A percentile compares a stretch with the other conserved stretches of the same genome.
Evolutionary conservation across 78 protist species (phyloP).

Genomic region (Tieghemostelium lacteum): DNA sequence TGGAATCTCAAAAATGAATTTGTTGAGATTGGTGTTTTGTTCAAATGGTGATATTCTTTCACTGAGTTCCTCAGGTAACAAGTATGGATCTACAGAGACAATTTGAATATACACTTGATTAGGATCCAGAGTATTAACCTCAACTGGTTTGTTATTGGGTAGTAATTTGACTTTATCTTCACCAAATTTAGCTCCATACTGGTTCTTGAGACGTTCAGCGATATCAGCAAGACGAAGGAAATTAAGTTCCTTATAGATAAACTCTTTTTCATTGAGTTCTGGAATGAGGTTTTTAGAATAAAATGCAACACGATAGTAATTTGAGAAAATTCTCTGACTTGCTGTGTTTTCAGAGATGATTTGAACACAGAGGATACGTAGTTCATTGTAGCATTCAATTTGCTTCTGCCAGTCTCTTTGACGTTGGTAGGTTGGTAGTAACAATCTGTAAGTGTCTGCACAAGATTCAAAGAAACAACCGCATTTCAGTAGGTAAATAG

Average conservation of each 20-base stretch:
- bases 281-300: constrained; percentile 43
- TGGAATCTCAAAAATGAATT: constrained; percentile 73
- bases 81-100: constrained; percentile 45
- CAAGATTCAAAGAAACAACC: constrained; percentile 57
- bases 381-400: constrained; percentile 25
- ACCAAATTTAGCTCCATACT: constrained; percentile 63
- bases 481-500: constrained; percentile 51
- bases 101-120: constrained; percentile 59
- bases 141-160: constrained; percentile 70
- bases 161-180: constrained; percentile 57
- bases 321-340: constrained; percentile 50
- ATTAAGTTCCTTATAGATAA: constrained; percentile 65
- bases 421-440: constrained; percentile 54
- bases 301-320: constrained; percentile 80
- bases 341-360: constrained; percentile 23
- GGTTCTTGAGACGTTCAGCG: constrained; percentile 60
- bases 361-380: constrained; percentile 23
- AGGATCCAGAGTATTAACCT: not conserved
- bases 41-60: constrained; percentile 42
- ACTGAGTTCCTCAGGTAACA: constrained; percentile 40
- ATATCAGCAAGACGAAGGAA: constrained; percentile 57
- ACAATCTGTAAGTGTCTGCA: constrained; percentile 39
- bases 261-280: constrained; percentile 69
- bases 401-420: constrained; percentile 45
- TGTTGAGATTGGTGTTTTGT: constrained; percentile 52